Base-by-base conservation (phyloP, 257 asterid genomes). In the Solanum dulcamara region DNA sequence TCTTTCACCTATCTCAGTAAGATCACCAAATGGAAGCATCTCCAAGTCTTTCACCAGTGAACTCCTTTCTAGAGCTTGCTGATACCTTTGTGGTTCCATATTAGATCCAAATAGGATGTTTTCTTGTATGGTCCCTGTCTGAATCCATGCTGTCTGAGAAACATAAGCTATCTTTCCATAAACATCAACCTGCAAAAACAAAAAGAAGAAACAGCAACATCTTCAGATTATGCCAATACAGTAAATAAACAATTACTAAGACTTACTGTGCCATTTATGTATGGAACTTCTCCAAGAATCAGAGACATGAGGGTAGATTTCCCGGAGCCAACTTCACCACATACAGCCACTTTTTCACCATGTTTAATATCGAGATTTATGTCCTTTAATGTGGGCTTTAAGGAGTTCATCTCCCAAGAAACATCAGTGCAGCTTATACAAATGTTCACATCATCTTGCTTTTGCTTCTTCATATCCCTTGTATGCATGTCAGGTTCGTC, bases 291-390 rank as follows among this genome's bases (percentile, higher is more conserved):
- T 86, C 98, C 93, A 74, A 96, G 97, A 91, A 93, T 85, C 7
- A 98, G 90, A 32, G 99, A 92, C 80, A 96, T 89, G 70, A 96
- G 91, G 33, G 98, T 94, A 6, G 99, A 96, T 89, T 96, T 96
- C 35, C 99, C 99, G 0, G 98, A 96, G 48, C 98, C 99, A 30
- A 96, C 99, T 87, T 93, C 98, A 79, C 99, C 99, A 84, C 99
- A 96, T 50, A 96, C 90, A 8, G 97, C 99, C 55, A 94, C 88
- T 94, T 96, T 96, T 18, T 91, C 93, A n/a, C 99, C 98, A 33
- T 51, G 71, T 71, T 86, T 87, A 28, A 92, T 93, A 35, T 87
- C 87, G 85, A 96, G 85, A 85, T 74, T 83, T 50, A 93, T 85
- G 71, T 92, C 88, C 30, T 84, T 66, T 3, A 94, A 91, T 0